phyloP scores from a whole-genome alignment of 805 yeast genomes.

The Wickerhamiella occidentalis region DNA sequence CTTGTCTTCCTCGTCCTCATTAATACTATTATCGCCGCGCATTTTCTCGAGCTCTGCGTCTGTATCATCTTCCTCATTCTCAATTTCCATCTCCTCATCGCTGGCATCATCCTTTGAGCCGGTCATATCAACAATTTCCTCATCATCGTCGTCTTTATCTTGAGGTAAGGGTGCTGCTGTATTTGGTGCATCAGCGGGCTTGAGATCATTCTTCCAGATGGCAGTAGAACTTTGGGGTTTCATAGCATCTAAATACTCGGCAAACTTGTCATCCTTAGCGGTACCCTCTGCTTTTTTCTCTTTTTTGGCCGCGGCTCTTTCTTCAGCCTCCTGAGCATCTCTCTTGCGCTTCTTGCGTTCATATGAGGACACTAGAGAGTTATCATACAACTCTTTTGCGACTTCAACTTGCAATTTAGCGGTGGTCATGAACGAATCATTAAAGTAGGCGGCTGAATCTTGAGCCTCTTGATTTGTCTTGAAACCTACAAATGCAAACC shows the following conservation, averaged over 20 bases:
- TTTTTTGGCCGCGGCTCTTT: slow-evolving; percentile 15
- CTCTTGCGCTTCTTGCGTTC: slow-evolving; percentile 21
- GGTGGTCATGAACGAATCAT: slow-evolving; percentile 73
- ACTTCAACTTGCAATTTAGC: slow-evolving; percentile 62
- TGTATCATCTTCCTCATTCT: slow-evolving; percentile 27
- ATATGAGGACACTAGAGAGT: slow-evolving; percentile 44
- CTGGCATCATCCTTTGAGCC: not conserved
- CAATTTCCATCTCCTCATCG: slow-evolving; percentile 27
- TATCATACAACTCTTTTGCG: slow-evolving; percentile 81
- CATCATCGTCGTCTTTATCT: slow-evolving; percentile 37
- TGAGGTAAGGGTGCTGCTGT: slow-evolving; percentile 22
- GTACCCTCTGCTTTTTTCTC: slow-evolving; percentile 30
- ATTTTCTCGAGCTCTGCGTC: slow-evolving; percentile 20
- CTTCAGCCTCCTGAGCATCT: slow-evolving; percentile 7
- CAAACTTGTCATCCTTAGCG: slow-evolving; percentile 36
- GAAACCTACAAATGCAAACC: slow-evolving; percentile 89
- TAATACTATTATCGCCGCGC: slow-evolving; percentile 19
- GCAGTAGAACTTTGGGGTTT: slow-evolving; percentile 44
- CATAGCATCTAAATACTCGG: slow-evolving; percentile 74
- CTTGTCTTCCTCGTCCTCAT: slow-evolving; percentile 25
- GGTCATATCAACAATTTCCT: slow-evolving; percentile 21
- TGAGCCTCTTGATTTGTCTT: slow-evolving; percentile 62
- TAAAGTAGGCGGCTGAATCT: slow-evolving; percentile 61
- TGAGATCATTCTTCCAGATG: slow-evolving; percentile 27
- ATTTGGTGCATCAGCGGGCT: slow-evolving; percentile 22